Conservation (phyloP, 805 yeast species). For the Kodamaea hsintzibuensis region DNA sequence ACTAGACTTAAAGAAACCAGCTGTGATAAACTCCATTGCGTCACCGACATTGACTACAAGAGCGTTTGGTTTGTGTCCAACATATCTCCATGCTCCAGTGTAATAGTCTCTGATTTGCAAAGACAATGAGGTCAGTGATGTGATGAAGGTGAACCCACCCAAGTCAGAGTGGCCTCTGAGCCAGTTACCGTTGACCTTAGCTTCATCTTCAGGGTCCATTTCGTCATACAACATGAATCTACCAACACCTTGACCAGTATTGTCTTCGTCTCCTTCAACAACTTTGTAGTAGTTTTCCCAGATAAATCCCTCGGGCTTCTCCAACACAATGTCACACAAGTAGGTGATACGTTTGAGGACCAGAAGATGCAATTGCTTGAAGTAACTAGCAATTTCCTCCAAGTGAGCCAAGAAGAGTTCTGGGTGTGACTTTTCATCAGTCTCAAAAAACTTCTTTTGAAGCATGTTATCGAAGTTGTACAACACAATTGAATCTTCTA, state of each 20-base stretch:
- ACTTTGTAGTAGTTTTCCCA: conserved; percentile 38
- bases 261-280: conserved; percentile 24
- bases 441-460: conserved; percentile 31
- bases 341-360: conserved; percentile 37
- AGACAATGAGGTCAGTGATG: conserved; percentile 14
- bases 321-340: conserved; percentile 46
- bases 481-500: conserved; percentile 45
- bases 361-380: conserved; percentile 34
- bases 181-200: conserved; percentile 10
- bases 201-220: conserved; percentile 11
- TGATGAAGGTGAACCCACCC: conserved; percentile 14
- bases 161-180: conserved; percentile 15
- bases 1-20: conserved; percentile 24
- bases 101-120: conserved; percentile 14
- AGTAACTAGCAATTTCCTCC: conserved; percentile 41
- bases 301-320: conserved; percentile 48
- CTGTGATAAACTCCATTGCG: conserved; percentile 16
- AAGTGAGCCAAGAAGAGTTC: conserved; percentile 40
- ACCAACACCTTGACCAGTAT: conserved; percentile 34
- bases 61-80: conserved; percentile 12
- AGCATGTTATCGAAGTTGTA: conserved; percentile 44
- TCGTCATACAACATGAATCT: conserved; percentile 34
- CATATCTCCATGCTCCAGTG: conserved; percentile 14
- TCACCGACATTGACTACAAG: conserved; percentile 15
- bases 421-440: conserved; percentile 32